A percentile compares a stretch with the other conserved stretches of the same genome.
phyloP scores from a whole-genome alignment of 2,329 filamentous ascomycete species.

The Trichophyton simii region DNA sequence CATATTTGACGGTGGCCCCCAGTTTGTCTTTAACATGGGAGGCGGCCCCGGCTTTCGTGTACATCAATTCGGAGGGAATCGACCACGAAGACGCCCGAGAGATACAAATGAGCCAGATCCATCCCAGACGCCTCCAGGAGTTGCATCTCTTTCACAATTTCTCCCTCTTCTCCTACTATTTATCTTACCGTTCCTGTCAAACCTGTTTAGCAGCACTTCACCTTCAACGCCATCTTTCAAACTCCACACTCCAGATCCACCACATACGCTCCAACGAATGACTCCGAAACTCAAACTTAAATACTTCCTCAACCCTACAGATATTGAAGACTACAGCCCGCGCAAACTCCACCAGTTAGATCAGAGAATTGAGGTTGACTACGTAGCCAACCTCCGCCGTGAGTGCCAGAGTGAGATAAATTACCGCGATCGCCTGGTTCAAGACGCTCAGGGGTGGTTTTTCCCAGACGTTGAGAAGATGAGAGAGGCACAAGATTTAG shows the following conservation, averaged over 20 bases:
- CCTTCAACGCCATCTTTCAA: conserved; percentile 56
- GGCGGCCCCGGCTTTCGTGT: conserved; percentile 84
- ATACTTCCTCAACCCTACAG: conserved; percentile 73
- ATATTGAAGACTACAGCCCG: conserved; percentile 57
- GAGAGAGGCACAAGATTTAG: conserved; percentile 52
- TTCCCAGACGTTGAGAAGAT: conserved; percentile 69
- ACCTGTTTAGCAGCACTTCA: conserved; percentile 53
- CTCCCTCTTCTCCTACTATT: conserved; percentile 85
- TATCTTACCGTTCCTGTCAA: conserved; percentile 69
- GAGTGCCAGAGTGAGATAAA: conserved; percentile 65
- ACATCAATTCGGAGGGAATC: conserved; percentile 80
- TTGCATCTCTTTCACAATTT: conserved; percentile 54
- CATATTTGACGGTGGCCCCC: conserved; percentile 63
- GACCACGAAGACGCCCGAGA: conserved; percentile 63
- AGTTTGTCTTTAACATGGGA: conserved; percentile 91
- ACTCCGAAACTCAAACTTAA: conserved; percentile 60
- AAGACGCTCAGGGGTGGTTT: conserved; percentile 80
- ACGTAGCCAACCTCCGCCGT: conserved; percentile 52
- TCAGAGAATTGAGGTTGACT: conserved; percentile 59
- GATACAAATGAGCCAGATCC: conserved; percentile 43
- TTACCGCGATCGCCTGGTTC: conserved; percentile 52
- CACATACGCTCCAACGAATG: conserved; percentile 60
- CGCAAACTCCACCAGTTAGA: conserved; percentile 65
- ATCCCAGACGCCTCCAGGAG: conserved; percentile 39
- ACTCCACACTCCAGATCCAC: conserved; percentile 58